Base-by-base conservation (phyloP, 2,329 filamentous ascomycete species). In the Exophiala sideris region DNA sequence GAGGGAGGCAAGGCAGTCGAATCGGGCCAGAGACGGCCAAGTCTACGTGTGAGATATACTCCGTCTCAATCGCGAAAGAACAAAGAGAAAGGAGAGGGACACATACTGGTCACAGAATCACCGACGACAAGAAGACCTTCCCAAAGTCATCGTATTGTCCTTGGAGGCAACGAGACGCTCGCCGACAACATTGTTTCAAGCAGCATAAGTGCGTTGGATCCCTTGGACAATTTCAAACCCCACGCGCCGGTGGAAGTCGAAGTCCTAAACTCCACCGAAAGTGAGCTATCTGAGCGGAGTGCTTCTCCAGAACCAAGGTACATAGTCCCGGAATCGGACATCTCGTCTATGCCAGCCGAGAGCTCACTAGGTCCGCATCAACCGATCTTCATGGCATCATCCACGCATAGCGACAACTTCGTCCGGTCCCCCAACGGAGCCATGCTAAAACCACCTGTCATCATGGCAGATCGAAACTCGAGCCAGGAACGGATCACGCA, bases 21-120 rank as follows among this genome's bases (percentile, higher is more conserved):
- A 20, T 64, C 66, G 66, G 75, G 77, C 33, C 81, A 84, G 64
- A 86, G 87, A 64, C 85, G 88, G 64, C 91, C 91, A 10, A 95
- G 90, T 69, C 89, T 96, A 50, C 77, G 86, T 63, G 86, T 89
- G 50, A 82, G 85, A 63, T 81, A 96, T 58, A 95, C 89, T 11
- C 91, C 91, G 11, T 90, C 88, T 36, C 79, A 79, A 10, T 56
- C 58, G 20, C 75, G 73, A 61, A 80, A 77, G 69, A 83, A 78
- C 66, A 78, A 69, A 61, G 70, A 76, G 39, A 59, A 57, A 45
- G 57, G 52, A 16, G 84, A 84, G 71, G 89, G 91, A 68, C 89
- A 88, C 67, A 86, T 95, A 58, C 86, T 94, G 72, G 91, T 95
- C 69, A 95, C 89, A 52, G 88, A 94, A 71, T 86, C 86, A 52